A percentile compares a stretch with the other conserved stretches of the same genome.
Conservation (phyloP, 192 early-diverging fungal species). For the Podila verticillata region DNA sequence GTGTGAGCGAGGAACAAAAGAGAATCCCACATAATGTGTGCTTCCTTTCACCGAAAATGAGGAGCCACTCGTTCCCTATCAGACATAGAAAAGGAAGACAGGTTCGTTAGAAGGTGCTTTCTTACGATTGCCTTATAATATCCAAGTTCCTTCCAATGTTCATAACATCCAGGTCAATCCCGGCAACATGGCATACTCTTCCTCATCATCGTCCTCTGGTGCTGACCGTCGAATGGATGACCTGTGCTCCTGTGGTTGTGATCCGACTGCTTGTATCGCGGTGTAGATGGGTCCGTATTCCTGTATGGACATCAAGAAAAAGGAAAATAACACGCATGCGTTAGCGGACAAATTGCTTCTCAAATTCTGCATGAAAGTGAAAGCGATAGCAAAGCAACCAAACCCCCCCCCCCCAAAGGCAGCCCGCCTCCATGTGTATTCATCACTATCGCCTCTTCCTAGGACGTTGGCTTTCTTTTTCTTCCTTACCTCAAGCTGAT, state of each 20-base stretch:
- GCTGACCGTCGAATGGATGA: conserved; percentile 61
- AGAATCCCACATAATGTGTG: too few relatives aligned
- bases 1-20: not conserved
- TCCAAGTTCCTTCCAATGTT: not conserved
- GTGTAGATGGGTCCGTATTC: conserved; percentile 84
- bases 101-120: not conserved
- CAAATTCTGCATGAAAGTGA: too few relatives aligned
- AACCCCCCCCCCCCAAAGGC: too few relatives aligned
- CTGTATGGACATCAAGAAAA: conserved; percentile 44
- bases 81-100: not conserved
- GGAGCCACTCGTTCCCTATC: conserved; percentile 4
- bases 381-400: not conserved
- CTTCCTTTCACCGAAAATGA: not conserved
- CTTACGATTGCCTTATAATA: too few relatives aligned
- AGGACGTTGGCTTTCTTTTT: not conserved
- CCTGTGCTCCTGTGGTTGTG: conserved; percentile 55
- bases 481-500: conserved; percentile 74
- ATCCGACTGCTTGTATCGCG: conserved; percentile 61
- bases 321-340: not conserved
- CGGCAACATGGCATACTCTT: conserved; percentile 16
- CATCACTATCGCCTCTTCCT: too few relatives aligned
- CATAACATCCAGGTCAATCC: not conserved
- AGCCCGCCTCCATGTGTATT: too few relatives aligned
- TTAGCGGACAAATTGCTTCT: too few relatives aligned
- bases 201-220: conserved; percentile 68